Conservation (phyloP, 257 asterid genomes). For the Nemophila menziesii region DNA sequence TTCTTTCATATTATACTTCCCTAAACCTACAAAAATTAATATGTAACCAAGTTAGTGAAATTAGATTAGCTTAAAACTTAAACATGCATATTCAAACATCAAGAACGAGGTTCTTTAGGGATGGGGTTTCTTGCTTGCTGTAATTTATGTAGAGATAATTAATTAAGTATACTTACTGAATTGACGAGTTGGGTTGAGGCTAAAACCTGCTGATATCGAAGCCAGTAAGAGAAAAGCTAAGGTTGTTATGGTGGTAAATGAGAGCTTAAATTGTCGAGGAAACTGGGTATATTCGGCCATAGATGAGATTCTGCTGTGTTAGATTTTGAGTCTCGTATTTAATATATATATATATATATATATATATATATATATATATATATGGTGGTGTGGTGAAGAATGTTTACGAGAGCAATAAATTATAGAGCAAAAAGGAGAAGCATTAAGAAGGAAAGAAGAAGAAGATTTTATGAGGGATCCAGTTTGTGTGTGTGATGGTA, state of each 20-base stretch:
- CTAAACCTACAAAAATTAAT: constrained; percentile 18
- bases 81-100: neutral
- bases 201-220: constrained; percentile 25
- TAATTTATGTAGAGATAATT: neutral
- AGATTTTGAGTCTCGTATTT: neutral
- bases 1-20: constrained; percentile 13
- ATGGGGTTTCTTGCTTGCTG: no score
- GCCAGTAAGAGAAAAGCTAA: constrained; percentile 34
- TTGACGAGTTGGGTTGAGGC: constrained; percentile 22
- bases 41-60: neutral
- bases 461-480: neutral
- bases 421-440: no score
- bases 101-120: neutral
- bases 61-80: no score
- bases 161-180: constrained; percentile 28
- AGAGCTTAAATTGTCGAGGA: constrained; percentile 23
- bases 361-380: neutral
- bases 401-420: neutral
- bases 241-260: constrained; percentile 25
- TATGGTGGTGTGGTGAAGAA: neutral
- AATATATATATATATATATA: neutral
- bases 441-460: neutral
- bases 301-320: constrained; percentile 2
- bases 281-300: constrained; percentile 28
- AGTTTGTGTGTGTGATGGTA: constrained; percentile 1